Base-by-base conservation (phyloP, 2,329 filamentous ascomycete species). In the Akanthomyces dipterigenus region DNA sequence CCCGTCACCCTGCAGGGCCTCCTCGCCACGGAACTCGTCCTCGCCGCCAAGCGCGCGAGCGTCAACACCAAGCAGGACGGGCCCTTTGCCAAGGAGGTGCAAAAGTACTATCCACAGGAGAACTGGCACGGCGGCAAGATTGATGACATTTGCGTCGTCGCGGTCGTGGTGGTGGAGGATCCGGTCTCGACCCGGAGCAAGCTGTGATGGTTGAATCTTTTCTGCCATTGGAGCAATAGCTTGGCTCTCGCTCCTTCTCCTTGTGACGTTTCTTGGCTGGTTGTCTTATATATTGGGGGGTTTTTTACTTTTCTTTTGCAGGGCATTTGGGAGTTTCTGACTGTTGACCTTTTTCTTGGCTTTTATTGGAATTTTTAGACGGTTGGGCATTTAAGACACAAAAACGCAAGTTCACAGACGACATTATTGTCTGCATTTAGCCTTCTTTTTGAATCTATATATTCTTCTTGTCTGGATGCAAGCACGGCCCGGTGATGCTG, bases 61-160 rank as follows among this genome's bases (percentile, higher is more conserved):
- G 75, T 90, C 62, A 92, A 96, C 74, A 84, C 82, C 54, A 91
- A 89, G 69, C 78, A 90, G 57, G 90, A 98, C 72, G 92, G 93
- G 0, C 95, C 95, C 0, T 99, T 99, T 74, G 92, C 95, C 45
- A 96, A 91, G 75, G 92, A 97, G 73, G 91, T 97, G 22, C 91
- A 95, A 72, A 90, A 88, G 70, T 87, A 90, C 70, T 96, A 90
- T 67, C 93, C 95, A 0, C 80, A 88, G 42, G 93, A 98, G 73
- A 85, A 87, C 62, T 99, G 91, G 85, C 86, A 86, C 62, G 95
- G 95, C 62, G 95, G 95, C 57, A 99, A 99, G 75, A 85, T 96
- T 22, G 95, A 99, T 72, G 95, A 99, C 73, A 97, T 99, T 63
- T 93, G 91, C 69, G 91, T 91, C 5, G 80, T 99, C 55, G 87